Evolutionary conservation across 169 alveolate species (phyloP).

Genomic region (Cryptosporidium parvum): DNA sequence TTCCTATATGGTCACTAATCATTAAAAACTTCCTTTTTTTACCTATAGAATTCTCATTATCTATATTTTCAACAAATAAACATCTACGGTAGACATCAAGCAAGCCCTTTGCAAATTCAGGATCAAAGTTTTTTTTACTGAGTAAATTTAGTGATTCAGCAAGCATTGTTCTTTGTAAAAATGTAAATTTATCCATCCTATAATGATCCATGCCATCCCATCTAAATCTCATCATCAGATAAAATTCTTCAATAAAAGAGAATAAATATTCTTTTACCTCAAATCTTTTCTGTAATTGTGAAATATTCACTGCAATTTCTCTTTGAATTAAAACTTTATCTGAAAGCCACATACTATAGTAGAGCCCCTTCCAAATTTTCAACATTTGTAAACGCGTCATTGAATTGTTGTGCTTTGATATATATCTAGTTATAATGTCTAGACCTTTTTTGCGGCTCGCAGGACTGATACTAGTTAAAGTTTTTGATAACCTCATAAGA

Average conservation of each 20-base stretch:
- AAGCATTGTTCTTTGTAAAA: conserved; percentile 71
- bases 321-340: conserved; percentile 66
- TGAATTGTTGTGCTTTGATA: conserved; percentile 30
- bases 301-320: conserved; percentile 56
- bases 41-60: neutral
- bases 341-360: conserved; percentile 68
- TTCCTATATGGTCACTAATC: neutral
- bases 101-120: conserved; percentile 6
- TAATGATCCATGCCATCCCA: conserved; percentile 63
- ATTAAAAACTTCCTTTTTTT: conserved; percentile 9
- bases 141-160: conserved; percentile 52
- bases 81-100: neutral
- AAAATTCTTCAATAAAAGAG: conserved; percentile 51
- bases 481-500: conserved; percentile 29
- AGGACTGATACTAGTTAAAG: conserved; percentile 51
- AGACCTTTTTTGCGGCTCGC: conserved; percentile 48
- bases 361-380: conserved; percentile 67
- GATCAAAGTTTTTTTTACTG: conserved; percentile 26
- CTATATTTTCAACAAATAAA: conserved; percentile 30
- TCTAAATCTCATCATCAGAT: conserved; percentile 69
- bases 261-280: neutral
- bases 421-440: conserved; percentile 38
- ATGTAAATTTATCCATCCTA: conserved; percentile 67
- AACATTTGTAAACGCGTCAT: conserved; percentile 39
- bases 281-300: conserved; percentile 40